Percentiles rank a stretch among this genome's conserved stretches.
Conservation (phyloP, 2,329 filamentous ascomycete genomes). For the Trichoderma cornu-damae region DNA sequence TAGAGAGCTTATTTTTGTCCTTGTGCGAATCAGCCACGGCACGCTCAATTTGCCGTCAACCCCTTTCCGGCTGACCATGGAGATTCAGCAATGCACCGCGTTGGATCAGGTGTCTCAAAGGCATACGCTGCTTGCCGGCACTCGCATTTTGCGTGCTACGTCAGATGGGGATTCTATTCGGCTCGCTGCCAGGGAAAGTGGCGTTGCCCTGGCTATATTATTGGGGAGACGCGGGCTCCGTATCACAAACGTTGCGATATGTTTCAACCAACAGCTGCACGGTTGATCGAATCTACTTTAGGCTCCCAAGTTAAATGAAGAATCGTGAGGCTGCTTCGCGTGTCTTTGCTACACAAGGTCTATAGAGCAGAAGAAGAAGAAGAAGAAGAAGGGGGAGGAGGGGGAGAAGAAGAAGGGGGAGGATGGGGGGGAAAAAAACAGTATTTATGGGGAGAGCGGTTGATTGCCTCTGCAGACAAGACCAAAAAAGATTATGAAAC, state of each 20-base stretch:
- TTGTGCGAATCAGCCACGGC: neutral
- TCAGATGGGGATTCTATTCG: constrained; percentile 15
- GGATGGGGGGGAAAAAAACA: no score
- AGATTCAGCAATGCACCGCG: constrained; percentile 15
- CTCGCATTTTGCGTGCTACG: neutral
- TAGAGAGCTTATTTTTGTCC: constrained; percentile 11
- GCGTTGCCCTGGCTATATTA: constrained; percentile 13
- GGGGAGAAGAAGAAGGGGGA: no score
- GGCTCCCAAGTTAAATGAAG: neutral
- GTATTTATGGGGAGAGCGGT: no score
- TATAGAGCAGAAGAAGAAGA: no score
- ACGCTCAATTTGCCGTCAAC: neutral
- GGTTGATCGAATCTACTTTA: neutral
- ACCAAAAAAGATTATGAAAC: neutral
- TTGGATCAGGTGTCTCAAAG: constrained; percentile 9
- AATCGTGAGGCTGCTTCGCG: constrained; percentile 1
- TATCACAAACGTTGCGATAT: neutral
- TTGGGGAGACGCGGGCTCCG: neutral
- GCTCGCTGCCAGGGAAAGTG: constrained; percentile 23
- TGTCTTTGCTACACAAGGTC: neutral
- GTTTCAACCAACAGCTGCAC: constrained; percentile 12
- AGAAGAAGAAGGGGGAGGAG: no score
- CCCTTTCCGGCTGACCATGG: neutral
- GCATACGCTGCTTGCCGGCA: neutral
- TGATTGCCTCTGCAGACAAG: neutral